A percentile compares a stretch with the other conserved stretches of the same genome.
Conservation (phyloP, 23 red algal species). For the Rhodosorus marinus region DNA sequence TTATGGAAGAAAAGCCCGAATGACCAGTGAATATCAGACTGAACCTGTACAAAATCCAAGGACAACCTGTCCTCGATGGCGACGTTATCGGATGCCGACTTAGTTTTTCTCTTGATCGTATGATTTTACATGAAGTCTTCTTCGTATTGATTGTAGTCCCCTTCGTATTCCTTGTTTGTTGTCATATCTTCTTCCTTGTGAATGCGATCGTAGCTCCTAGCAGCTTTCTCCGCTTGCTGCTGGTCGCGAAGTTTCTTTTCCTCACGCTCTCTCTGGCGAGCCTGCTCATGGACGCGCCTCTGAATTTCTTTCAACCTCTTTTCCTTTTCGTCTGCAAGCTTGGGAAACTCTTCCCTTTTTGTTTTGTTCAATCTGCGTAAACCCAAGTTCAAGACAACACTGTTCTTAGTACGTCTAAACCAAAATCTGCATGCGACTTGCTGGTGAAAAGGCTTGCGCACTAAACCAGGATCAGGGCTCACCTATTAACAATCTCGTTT, state of each 20-base stretch:
- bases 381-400: no score
- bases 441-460: no score
- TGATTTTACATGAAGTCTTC: conserved; percentile 19
- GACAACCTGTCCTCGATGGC: no score
- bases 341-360: conserved; percentile 54
- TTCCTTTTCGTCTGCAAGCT: conserved; percentile 38
- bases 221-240: not conserved
- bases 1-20: no score
- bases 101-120: not conserved
- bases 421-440: no score
- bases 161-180: conserved; percentile 9
- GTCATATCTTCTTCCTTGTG: conserved; percentile 9
- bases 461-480: no score
- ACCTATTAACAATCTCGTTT: conserved; percentile 81
- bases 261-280: not conserved
- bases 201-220: conserved; percentile 7
- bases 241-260: conserved; percentile 10
- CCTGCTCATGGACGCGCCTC: not conserved
- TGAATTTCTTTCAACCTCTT: not conserved
- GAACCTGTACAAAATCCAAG: no score
- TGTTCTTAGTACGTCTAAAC: no score
- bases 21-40: no score
- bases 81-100: not conserved
- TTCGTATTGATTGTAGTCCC: conserved; percentile 8
- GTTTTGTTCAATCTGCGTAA: conserved; percentile 51